phyloP scores from a whole-genome alignment of 495 filamentous ascomycete genomes.

The Hyphodiscus hymeniophilus region DNA sequence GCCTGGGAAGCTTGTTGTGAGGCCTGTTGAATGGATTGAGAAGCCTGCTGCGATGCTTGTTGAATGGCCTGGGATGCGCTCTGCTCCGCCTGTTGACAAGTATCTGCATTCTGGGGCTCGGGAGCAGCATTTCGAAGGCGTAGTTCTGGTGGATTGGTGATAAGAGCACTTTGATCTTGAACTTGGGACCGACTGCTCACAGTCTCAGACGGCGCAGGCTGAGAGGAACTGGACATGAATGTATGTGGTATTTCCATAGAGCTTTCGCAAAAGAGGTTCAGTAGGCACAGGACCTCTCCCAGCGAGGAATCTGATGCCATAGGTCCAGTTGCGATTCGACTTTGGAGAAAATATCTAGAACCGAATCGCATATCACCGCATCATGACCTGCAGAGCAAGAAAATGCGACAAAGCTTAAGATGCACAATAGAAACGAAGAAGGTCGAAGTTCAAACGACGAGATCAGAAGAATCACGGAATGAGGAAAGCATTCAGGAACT shows the following conservation, averaged over 20 bases:
- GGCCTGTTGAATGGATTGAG: conserved; percentile 16
- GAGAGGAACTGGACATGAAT: not conserved
- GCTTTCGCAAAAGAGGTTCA: conserved; percentile 9
- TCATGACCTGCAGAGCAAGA: conserved; percentile 19
- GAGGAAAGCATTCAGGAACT: not conserved
- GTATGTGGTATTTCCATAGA: conserved; percentile 3
- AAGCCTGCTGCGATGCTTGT: conserved; percentile 18
- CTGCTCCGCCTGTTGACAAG: not conserved
- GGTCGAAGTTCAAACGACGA: not conserved
- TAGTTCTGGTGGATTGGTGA: conserved; percentile 19
- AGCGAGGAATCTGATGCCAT: conserved; percentile 15
- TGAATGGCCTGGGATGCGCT: conserved; percentile 11
- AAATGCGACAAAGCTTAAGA: not conserved
- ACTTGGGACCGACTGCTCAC: not conserved
- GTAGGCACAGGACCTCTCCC: conserved; percentile 9
- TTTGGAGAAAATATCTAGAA: not conserved
- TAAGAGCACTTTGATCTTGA: conserved; percentile 11
- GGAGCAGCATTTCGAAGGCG: conserved; percentile 13
- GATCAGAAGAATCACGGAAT: conserved; percentile 1
- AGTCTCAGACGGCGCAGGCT: not conserved
- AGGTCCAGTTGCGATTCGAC: not conserved
- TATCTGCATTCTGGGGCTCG: conserved; percentile 7
- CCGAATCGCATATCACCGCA: conserved; percentile 5
- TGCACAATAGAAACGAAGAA: not conserved
- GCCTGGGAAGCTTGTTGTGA: conserved; percentile 14